Base-by-base conservation (phyloP, 1,284 basidiomycete species). In the Mycena citricolor region DNA sequence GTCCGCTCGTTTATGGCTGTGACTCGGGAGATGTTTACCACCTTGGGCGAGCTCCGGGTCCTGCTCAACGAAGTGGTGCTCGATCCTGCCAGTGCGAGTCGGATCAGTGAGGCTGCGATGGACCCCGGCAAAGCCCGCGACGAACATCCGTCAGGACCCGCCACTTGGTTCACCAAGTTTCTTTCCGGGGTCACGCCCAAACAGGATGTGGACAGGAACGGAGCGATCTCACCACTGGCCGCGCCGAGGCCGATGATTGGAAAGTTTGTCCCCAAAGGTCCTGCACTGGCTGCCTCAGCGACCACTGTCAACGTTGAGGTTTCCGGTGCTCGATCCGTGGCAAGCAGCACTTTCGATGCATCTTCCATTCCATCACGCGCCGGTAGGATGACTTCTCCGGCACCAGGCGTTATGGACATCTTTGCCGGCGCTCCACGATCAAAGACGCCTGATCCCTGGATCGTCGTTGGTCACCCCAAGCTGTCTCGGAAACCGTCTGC, bases 251-350 rank as follows among this genome's bases (percentile, higher is more conserved):
- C 55, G 52, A 19, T 57, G 54, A 57, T 65, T 21, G 52, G 62
- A 13, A 61, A 67, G 5, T 61, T 73, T 34, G 67, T 70, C 11
- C 74, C 87, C 0, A 97, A 95, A 62, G 79, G 80, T 1, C 84
- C 92, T 1, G 90, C 88, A 13, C 77, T 91, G 17, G 83, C 86
- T 5, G 90, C 94, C 4, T 90, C 87, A 14, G 76, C 88, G 1
- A 93, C 88, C 24, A 92, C 90, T 1, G 91, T 97, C 55, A 94
- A 91, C 49, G 92, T 97, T 42, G 93, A 95, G 68, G 95, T 95
- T 65, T 89, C 84, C 5, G 85, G 86, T 2, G 67, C 78, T 2
- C 74, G 85, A 44, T 81, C 88, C 0, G 77, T 84, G n/a, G n/a
- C n/a, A 22, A 83, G 85, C 12, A 81, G 73, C 52, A 71, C 77